Base-by-base conservation (phyloP, 495 filamentous ascomycete species). In the Aspergillus haitiensis region DNA sequence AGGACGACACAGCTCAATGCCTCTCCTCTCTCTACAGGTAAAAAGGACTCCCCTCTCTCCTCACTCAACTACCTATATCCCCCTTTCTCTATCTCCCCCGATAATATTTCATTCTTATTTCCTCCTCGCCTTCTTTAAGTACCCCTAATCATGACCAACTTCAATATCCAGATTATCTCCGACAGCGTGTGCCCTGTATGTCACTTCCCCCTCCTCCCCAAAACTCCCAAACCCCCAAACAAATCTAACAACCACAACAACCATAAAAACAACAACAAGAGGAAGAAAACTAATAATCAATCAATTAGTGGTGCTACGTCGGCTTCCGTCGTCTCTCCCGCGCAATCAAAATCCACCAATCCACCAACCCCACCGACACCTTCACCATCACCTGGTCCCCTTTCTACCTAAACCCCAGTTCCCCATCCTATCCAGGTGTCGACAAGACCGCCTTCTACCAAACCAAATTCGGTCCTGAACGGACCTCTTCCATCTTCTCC, bases 181-280 rank as follows among this genome's bases (percentile, higher is more conserved):
- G 91, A 94, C 75, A 87, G 82, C 16, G 83, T 93, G 58, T 96
- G 91, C 68, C 90, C 90, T 59, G 85, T 84, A 70, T 56, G 74
- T 69, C n/a, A 53, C 44, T 45, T 46, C 37, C 21, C 48, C 31
- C 37, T 16, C 50, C 32, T 13, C 49, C 52, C 46, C n/a, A 51
- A 32, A 56, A 34, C 52, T 49, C 47, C n/a, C n/a, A n/a, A n/a
- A 9, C 48, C 12, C 51, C 11, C 21, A 61, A 51, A 15, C 52
- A 5, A n/a, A 42, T 15, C 47, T 61, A 58, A 52, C 51, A 48
- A 55, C 67, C 32, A 33, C 15, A 47, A 21, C 44, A 10, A 40
- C 37, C n/a, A 40, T 47, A 47, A 16, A 7, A 47, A 47, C 15
- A 8, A 21, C 10, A 58, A 49, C 10, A 55, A 27, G 21, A 27